A percentile compares a stretch with the other conserved stretches of the same genome.
These are phyloP conservation scores for Mycena rebaudengoi DNA, from an alignment of 768 basidiomycete genomes.

Conservation along the genomic window DNA sequence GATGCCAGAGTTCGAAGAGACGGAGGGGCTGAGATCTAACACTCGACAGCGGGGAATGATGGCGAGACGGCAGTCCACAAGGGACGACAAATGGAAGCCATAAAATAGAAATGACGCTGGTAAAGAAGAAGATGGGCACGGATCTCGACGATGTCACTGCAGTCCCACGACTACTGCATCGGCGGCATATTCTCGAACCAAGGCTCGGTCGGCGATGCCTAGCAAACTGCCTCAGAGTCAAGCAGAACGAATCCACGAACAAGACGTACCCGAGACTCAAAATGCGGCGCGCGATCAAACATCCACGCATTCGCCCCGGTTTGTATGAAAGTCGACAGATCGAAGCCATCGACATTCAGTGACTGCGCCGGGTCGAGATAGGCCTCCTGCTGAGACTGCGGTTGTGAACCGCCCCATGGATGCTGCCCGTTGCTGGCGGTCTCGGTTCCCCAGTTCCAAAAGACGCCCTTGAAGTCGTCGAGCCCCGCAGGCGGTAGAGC, in stretches of 20 bases:
- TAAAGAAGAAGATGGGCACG: too few species aligned
- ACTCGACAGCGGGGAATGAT: too few species aligned
- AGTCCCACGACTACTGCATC: too few species aligned
- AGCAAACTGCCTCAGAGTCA: neutral
- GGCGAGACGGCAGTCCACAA: too few species aligned
- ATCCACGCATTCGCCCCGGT: conserved; percentile 30
- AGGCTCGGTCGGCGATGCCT: conserved; percentile 1
- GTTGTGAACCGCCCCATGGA: too few species aligned
- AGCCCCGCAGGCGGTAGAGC: neutral
- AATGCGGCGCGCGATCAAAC: conserved; percentile 16
- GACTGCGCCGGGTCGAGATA: conserved; percentile 13
- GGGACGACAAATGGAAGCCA: too few species aligned
- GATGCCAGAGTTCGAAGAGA: too few species aligned
- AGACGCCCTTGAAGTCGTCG: neutral
- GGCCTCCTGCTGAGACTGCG: neutral
- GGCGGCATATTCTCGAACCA: conserved; percentile 13
- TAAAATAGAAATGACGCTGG: too few species aligned
- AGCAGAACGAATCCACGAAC: neutral
- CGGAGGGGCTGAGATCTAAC: too few species aligned
- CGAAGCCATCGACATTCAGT: conserved; percentile 23
- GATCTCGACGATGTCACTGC: too few species aligned
- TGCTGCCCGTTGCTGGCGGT: too few species aligned
- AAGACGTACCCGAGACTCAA: conserved; percentile 4
- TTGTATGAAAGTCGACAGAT: conserved; percentile 26
- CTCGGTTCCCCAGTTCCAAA: too few species aligned